Evolutionary conservation across 176 grass and related monocot genomes (phyloP).

Genomic region (Poa pratensis): DNA sequence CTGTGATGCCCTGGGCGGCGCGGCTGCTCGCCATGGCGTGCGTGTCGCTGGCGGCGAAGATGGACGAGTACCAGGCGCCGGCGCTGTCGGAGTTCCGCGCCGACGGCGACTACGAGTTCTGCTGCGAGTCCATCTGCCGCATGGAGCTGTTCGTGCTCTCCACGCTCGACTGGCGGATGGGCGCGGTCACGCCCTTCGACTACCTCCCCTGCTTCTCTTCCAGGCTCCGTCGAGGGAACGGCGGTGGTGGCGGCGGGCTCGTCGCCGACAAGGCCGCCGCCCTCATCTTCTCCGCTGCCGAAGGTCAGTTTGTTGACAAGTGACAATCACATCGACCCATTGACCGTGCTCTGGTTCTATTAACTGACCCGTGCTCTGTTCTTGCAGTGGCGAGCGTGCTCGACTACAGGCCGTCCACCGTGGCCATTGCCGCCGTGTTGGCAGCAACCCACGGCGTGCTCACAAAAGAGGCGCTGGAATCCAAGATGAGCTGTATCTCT

Average conservation of each 20-base stretch:
- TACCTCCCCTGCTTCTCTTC: conserved; percentile 64
- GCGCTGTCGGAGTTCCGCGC: conserved; percentile 58
- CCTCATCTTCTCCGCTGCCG: conserved; percentile 40
- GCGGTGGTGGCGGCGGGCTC: neutral
- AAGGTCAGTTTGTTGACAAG: conserved; percentile 33
- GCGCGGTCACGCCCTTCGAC: conserved; percentile 73
- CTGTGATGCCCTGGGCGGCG: conserved; percentile 69
- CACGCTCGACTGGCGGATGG: conserved; percentile 84
- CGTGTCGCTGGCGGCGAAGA: conserved; percentile 85
- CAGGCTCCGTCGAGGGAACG: conserved; percentile 29
- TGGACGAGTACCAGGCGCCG: conserved; percentile 78
- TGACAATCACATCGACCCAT: neutral
- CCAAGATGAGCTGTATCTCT: conserved; percentile 43
- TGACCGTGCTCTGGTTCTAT: neutral
- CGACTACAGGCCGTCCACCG: conserved; percentile 57
- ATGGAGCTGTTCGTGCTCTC: conserved; percentile 92
- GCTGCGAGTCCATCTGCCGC: conserved; percentile 50
- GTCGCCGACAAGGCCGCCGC: conserved; percentile 34
- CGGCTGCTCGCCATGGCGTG: conserved; percentile 74
- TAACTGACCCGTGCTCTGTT: neutral
- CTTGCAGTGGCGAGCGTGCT: conserved; percentile 50
- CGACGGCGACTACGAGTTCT: conserved; percentile 52
- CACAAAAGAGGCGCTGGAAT: conserved; percentile 46
- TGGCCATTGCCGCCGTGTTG: conserved; percentile 60
- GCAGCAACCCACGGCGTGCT: conserved; percentile 46